A percentile compares a stretch with the other conserved stretches of the same genome.
phyloP scores from a whole-genome alignment of 441 rosid species.

The Croton setiger region DNA sequence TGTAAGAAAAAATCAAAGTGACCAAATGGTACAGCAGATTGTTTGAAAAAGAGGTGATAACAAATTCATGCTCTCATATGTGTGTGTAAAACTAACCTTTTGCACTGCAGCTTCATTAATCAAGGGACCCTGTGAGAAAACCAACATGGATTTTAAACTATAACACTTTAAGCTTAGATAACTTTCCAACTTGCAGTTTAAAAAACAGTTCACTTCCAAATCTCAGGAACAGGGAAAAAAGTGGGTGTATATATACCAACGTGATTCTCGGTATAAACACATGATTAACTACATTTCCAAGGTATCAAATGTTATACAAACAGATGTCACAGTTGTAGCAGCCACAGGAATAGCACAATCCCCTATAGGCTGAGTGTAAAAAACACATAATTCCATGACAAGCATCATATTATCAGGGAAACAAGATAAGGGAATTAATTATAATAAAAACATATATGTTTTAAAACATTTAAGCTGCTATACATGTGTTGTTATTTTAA shows the following conservation, averaged over 20 bases:
- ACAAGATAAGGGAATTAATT: constrained; percentile 1
- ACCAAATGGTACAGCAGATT: constrained; percentile 14
- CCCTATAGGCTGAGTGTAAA: not conserved
- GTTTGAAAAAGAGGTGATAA: constrained; percentile 13
- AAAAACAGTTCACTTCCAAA: not conserved
- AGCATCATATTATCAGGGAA: constrained; percentile 3
- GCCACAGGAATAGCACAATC: not conserved
- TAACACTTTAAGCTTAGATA: constrained; percentile 17
- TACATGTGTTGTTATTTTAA: too few relatives aligned
- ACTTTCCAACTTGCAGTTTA: constrained; percentile 4
- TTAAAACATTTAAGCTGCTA: too few relatives aligned
- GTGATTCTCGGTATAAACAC: not conserved
- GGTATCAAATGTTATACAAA: not conserved
- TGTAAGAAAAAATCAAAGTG: constrained; percentile 31
- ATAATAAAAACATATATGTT: not conserved
- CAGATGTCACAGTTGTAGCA: not conserved
- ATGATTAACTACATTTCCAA: not conserved
- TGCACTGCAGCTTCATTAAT: constrained; percentile 91
- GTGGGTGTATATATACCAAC: not conserved
- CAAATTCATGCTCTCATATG: constrained; percentile 8
- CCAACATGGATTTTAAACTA: constrained; percentile 9
- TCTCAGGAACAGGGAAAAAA: not conserved
- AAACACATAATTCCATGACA: not conserved
- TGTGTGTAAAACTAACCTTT: constrained; percentile 48
- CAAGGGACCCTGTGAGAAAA: constrained; percentile 77